phyloP scores from a whole-genome alignment of 441 rosid species.

The Geranium incanum region DNA sequence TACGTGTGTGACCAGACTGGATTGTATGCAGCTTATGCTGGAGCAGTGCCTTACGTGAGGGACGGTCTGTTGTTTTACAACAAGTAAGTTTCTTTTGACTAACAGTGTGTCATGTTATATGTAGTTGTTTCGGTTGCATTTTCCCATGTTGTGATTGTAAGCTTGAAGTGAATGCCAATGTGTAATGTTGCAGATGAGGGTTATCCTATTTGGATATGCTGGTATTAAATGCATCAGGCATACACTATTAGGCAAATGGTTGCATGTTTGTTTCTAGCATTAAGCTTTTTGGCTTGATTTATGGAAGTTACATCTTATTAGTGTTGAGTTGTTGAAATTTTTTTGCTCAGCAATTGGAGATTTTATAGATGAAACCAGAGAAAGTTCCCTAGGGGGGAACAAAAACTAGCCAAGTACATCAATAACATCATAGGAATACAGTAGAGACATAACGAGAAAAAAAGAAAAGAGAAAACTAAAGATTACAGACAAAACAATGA shows the following conservation, averaged over 20 bases:
- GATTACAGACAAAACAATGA: too few relatives aligned
- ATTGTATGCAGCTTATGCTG: constrained; percentile 51
- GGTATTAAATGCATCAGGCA: neutral
- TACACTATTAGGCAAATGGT: neutral
- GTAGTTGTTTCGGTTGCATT: neutral
- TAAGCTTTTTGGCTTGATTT: neutral
- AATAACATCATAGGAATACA: too few relatives aligned
- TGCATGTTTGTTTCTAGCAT: neutral
- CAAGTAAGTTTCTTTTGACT: constrained; percentile 47
- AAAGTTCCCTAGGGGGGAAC: too few relatives aligned
- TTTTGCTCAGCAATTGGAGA: too few relatives aligned
- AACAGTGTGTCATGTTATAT: neutral
- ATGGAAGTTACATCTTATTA: neutral
- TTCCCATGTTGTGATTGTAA: neutral
- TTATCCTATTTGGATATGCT: neutral
- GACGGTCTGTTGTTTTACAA: constrained; percentile 84
- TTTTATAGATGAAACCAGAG: too few relatives aligned
- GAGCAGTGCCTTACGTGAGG: constrained; percentile 57
- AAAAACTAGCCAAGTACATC: too few relatives aligned
- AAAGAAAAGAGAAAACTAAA: too few relatives aligned
- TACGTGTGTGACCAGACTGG: constrained; percentile 71
- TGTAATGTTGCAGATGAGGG: neutral
- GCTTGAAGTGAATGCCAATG: neutral
- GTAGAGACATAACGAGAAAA: too few relatives aligned
- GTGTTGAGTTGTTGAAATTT: neutral